phyloP scores from a whole-genome alignment of 116 monocot species.

The Trichopus zeylanicus region DNA sequence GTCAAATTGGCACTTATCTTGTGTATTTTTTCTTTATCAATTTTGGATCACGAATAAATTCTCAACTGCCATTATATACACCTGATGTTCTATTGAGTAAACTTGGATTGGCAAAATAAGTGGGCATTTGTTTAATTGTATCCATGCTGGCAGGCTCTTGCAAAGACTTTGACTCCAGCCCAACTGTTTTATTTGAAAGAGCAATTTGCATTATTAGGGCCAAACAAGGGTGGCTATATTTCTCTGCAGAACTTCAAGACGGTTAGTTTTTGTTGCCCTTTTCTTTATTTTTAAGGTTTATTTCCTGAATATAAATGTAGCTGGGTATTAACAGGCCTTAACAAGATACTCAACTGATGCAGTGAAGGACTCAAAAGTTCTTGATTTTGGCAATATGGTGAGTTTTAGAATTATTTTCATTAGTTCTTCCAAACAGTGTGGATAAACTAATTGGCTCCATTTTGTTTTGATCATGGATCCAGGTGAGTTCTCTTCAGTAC shows the following conservation, averaged over 20 bases:
- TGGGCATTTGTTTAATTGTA: neutral
- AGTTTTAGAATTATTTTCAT: neutral
- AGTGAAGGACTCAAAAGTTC: constrained; percentile 71
- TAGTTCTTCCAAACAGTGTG: neutral
- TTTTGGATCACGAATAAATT: too few species aligned
- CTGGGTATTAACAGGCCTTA: constrained; percentile 30
- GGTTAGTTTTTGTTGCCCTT: constrained; percentile 17
- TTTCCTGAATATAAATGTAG: neutral
- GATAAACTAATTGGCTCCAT: neutral
- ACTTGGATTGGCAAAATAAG: neutral
- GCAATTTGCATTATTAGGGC: constrained; percentile 49
- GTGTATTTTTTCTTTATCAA: too few species aligned
- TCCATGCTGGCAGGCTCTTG: constrained; percentile 32
- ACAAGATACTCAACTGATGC: constrained; percentile 67
- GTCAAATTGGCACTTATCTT: too few species aligned
- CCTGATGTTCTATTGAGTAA: neutral
- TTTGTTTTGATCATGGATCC: neutral
- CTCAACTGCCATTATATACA: too few species aligned
- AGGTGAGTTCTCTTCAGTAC: constrained; percentile 72
- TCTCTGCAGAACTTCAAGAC: constrained; percentile 59
- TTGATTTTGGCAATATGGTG: constrained; percentile 62
- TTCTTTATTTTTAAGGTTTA: neutral
- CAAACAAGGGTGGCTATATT: constrained; percentile 65
- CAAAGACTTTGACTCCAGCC: constrained; percentile 38
- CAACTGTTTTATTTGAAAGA: constrained; percentile 48